These are phyloP conservation scores for Zygosaccharomyces rouxii DNA, from an alignment of 805 yeast genomes.

Conservation along the genomic window DNA sequence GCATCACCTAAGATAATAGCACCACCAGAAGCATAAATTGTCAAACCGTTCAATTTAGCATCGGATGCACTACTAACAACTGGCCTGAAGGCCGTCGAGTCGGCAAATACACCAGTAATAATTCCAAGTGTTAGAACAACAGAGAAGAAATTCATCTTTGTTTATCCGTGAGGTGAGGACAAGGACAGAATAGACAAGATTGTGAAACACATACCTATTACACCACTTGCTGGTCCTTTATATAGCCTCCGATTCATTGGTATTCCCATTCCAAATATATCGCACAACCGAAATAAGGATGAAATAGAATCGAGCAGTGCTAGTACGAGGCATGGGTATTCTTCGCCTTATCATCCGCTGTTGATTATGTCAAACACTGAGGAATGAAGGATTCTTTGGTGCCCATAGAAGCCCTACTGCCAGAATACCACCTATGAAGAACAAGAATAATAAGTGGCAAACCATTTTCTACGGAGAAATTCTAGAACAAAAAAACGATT, in stretches of 20 bases:
- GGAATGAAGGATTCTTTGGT: neutral
- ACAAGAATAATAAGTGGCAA: neutral
- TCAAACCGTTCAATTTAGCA: neutral
- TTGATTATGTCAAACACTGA: neutral
- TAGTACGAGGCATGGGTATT: neutral
- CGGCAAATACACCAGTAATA: constrained; percentile 8
- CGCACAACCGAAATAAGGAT: neutral
- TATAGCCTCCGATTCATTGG: neutral
- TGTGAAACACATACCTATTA: too few species aligned
- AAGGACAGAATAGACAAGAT: too few species aligned
- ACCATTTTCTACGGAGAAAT: neutral
- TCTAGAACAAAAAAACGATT: too few species aligned
- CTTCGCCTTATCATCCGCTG: neutral
- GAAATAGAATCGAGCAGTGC: neutral
- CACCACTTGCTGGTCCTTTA: too few species aligned
- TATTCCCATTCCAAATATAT: neutral
- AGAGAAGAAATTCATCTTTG: neutral
- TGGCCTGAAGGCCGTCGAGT: neutral
- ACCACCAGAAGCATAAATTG: neutral
- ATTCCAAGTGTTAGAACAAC: neutral
- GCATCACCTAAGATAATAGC: neutral
- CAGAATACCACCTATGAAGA: neutral
- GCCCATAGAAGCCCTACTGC: neutral
- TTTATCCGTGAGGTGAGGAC: too few species aligned
- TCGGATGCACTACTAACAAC: neutral